Conservation (phyloP, 495 filamentous ascomycete genomes). For the Massariosphaeria phaeospora region DNA sequence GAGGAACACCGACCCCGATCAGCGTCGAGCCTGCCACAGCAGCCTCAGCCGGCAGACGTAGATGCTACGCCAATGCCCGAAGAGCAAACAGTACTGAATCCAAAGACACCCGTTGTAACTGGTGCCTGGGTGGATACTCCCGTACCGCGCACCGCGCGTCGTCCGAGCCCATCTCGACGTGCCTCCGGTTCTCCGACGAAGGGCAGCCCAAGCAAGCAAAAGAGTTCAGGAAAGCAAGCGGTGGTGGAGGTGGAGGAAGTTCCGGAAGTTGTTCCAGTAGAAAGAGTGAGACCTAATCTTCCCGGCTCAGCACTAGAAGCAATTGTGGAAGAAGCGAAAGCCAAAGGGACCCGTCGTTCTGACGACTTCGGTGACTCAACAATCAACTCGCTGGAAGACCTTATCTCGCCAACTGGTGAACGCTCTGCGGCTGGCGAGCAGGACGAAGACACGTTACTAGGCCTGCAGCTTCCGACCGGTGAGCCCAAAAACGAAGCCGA, state of each 20-base stretch:
- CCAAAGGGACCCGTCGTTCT: conserved; percentile 26
- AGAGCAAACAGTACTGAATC: conserved; percentile 8
- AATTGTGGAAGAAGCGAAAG: conserved; percentile 48
- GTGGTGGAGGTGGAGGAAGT: neutral
- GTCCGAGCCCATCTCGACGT: neutral
- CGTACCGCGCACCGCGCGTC: conserved; percentile 8
- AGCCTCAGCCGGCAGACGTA: neutral
- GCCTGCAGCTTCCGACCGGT: conserved; percentile 18
- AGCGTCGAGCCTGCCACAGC: neutral
- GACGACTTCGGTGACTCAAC: conserved; percentile 52
- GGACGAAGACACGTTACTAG: conserved; percentile 37
- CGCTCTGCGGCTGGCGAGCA: conserved; percentile 13
- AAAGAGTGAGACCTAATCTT: conserved; percentile 3
- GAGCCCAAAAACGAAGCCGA: conserved; percentile 28
- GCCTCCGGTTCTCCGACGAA: conserved; percentile 18
- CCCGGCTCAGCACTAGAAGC: conserved; percentile 42
- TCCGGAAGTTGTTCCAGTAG: neutral
- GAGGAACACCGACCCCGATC: neutral
- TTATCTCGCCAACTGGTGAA: conserved; percentile 40
- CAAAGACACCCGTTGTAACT: conserved; percentile 45
- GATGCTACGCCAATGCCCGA: conserved; percentile 25
- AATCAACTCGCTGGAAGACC: conserved; percentile 56
- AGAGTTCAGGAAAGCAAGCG: conserved; percentile 4
- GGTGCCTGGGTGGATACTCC: conserved; percentile 49
- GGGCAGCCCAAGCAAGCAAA: conserved; percentile 24